Evolutionary conservation across 192 early-diverging fungal genomes (phyloP).

Genomic region (Phlyctochytrium arcticum): DNA sequence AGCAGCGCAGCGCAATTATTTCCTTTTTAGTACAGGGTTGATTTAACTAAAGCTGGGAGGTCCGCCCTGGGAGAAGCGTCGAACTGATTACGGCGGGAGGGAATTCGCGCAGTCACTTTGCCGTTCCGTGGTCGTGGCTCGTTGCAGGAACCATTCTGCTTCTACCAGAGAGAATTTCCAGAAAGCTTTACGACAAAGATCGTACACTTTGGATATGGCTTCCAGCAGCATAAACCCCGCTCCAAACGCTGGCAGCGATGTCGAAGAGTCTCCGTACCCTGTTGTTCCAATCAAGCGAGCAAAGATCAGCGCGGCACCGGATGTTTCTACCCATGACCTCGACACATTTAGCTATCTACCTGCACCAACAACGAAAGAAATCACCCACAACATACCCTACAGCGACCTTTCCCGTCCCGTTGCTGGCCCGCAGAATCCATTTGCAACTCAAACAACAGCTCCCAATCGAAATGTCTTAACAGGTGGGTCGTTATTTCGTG

Average conservation of each 20-base stretch:
- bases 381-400: conserved; percentile 46
- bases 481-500: conserved; percentile 15
- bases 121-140: too few relatives aligned
- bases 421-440: conserved; percentile 43
- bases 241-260: too few relatives aligned
- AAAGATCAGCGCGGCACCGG: conserved; percentile 33
- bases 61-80: too few relatives aligned
- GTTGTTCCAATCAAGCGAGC: not conserved
- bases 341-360: conserved; percentile 29
- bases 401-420: conserved; percentile 36
- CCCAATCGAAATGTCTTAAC: conserved; percentile 39
- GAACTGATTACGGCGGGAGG: too few relatives aligned
- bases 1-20: too few relatives aligned
- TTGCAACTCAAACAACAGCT: conserved; percentile 21
- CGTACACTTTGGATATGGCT: not conserved
- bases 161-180: too few relatives aligned
- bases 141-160: too few relatives aligned
- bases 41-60: too few relatives aligned
- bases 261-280: not conserved
- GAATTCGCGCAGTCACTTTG: too few relatives aligned
- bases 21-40: too few relatives aligned
- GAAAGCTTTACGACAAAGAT: too few relatives aligned
- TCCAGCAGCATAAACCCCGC: too few relatives aligned
- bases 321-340: conserved; percentile 39
- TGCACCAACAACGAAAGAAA: conserved; percentile 40